Evolutionary conservation across 345 rosid genomes (phyloP).

Genomic region (Punica granatum): DNA sequence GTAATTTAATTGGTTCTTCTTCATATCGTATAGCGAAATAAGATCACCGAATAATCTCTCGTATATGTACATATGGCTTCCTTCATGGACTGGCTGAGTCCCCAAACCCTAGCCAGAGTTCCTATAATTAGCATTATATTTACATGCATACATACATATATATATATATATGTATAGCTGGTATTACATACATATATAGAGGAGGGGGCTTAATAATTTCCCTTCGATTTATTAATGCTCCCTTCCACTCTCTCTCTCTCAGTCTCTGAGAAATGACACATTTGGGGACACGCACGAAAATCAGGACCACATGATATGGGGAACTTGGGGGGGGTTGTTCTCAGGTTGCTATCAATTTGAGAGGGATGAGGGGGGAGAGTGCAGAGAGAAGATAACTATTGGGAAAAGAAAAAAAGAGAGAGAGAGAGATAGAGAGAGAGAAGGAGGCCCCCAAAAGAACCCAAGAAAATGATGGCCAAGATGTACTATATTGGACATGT

Average conservation of each 20-base stretch:
- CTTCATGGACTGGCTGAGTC: neutral
- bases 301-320: slow-evolving; percentile 69
- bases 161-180: neutral
- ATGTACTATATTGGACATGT: slow-evolving; percentile 13
- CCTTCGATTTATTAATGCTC: slow-evolving; percentile 65
- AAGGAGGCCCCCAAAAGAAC: neutral
- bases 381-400: slow-evolving; percentile 35
- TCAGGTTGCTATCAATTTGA: slow-evolving; percentile 69
- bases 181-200: neutral
- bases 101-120: neutral
- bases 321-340: slow-evolving; percentile 38
- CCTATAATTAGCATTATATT: neutral
- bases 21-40: too few species aligned
- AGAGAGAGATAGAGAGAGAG: neutral
- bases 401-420: too few species aligned
- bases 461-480: slow-evolving; percentile 14
- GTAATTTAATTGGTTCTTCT: too few species aligned
- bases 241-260: slow-evolving; percentile 15
- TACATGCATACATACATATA: neutral
- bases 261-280: slow-evolving; percentile 25
- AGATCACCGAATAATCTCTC: too few species aligned
- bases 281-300: slow-evolving; percentile 41
- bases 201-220: slow-evolving; percentile 6
- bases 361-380: neutral
- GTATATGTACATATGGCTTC: neutral